Percentiles rank a stretch among this genome's conserved stretches.
phyloP scores from a whole-genome alignment of 148 eudicot genomes.

The Rhododendron simsii region DNA sequence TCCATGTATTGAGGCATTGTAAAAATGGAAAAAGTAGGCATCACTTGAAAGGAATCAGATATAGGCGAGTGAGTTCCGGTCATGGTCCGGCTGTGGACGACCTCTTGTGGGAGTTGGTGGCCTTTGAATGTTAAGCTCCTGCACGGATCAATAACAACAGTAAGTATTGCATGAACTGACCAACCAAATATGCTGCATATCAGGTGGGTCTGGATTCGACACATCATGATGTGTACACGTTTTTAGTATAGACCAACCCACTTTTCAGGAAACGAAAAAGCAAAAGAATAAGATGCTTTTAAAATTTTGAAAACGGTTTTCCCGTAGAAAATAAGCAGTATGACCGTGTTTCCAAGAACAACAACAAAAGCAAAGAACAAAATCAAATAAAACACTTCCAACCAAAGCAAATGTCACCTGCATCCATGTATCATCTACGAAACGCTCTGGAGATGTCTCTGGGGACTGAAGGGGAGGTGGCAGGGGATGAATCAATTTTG shows the following conservation, averaged over 20 bases:
- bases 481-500: constrained; percentile 90
- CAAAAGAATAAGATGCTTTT: not conserved
- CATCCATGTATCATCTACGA: constrained; percentile 79
- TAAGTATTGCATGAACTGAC: not conserved
- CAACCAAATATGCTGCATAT: not conserved
- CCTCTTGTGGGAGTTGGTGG: constrained; percentile 96
- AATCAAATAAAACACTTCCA: not conserved
- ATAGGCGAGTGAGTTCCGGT: constrained; percentile 79
- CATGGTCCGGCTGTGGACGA: constrained; percentile 78
- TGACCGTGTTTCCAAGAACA: not conserved
- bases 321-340: not conserved
- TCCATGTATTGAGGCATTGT: not conserved
- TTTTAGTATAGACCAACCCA: not conserved
- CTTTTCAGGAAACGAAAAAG: not conserved
- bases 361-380: not conserved
- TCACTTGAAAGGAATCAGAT: constrained; percentile 30
- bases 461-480: constrained; percentile 88
- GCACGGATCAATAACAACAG: constrained; percentile 5
- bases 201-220: not conserved
- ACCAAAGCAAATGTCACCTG: constrained; percentile 40
- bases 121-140: constrained; percentile 65
- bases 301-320: not conserved
- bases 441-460: constrained; percentile 85
- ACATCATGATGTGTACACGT: not conserved
- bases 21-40: not conserved